Base-by-base conservation (phyloP, 2,329 filamentous ascomycete species). In the Microdochium paspali region DNA sequence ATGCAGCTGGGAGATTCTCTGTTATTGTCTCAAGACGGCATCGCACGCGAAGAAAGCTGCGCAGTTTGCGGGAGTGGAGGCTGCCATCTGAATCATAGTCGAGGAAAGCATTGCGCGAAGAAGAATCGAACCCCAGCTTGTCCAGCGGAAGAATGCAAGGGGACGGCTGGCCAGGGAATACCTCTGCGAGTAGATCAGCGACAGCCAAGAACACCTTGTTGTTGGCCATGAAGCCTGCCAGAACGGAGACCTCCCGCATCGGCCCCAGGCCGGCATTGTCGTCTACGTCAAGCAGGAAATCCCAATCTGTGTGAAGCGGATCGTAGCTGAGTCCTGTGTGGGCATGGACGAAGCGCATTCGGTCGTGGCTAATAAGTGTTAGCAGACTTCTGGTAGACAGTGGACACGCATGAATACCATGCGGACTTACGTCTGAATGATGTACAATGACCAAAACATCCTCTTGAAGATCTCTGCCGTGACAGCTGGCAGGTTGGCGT, bases 401-500 rank as follows among this genome's bases (percentile, higher is more conserved):
- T 30, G 26, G 26, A 9, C 26, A 30, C 9, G 9, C 9, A 30
- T 30, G 26, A 15, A 9, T 9, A 9, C 9, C 5, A 13, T 10
- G 4, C 21, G 20, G 25, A 46, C 45, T 46, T 40, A 46, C 54
- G 57, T 53, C 45, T 57, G 56, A 12, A 56, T 50, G 39, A 57
- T 54, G 45, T 50, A 57, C 10, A 57, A 42, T 24, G 57, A 42
- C 56, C 56, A 58, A 46, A 57, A 58, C 10, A 53, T 51, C 28
- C 55, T 49, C 45, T 58, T 57, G 48, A 47, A 51, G 35, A 57
- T 47, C 42, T 57, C 56, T 2, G 46, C 43, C 9, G 54, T 49
- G 13, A 47, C 43, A 6, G 24, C 10, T n/a, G 10, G 28, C 39
- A 50, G 15, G 10, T 30, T 26, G 24, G 13, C 43, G 42, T 53